These are phyloP conservation scores for Cercospora brassicicola DNA, from an alignment of 2,329 filamentous ascomycete genomes.

Conservation along the genomic window DNA sequence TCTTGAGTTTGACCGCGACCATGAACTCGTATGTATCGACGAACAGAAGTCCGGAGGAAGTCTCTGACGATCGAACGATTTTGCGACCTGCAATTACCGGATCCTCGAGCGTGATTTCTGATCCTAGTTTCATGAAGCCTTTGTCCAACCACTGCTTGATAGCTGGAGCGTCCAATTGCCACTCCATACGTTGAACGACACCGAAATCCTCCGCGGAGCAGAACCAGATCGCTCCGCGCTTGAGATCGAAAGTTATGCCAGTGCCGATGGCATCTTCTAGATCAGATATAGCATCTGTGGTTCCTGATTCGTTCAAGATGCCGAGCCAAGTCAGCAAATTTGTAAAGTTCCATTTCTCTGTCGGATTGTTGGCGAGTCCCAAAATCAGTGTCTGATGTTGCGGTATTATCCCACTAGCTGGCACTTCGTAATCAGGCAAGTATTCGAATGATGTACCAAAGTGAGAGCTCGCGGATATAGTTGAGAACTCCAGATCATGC, in stretches of 20 bases:
- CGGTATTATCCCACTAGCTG: not conserved
- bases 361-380: not conserved
- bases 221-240: not conserved
- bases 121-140: not conserved
- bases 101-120: not conserved
- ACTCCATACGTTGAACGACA: not conserved
- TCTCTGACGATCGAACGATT: not conserved
- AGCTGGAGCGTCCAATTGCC: not conserved
- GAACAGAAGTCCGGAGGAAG: not conserved
- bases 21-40: not conserved
- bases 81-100: not conserved
- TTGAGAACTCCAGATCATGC: not conserved
- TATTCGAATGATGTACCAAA: not conserved
- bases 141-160: not conserved
- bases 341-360: not conserved
- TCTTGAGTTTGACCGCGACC: not conserved
- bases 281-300: not conserved
- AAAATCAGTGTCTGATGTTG: not conserved
- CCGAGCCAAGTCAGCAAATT: not conserved
- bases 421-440: not conserved
- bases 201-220: not conserved
- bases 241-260: not conserved
- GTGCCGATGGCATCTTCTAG: not conserved
- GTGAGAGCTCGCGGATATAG: not conserved
- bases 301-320: not conserved